These are phyloP conservation scores for Pilobolus umbonatus DNA, from an alignment of 192 early-diverging fungal genomes.

Conservation along the genomic window DNA sequence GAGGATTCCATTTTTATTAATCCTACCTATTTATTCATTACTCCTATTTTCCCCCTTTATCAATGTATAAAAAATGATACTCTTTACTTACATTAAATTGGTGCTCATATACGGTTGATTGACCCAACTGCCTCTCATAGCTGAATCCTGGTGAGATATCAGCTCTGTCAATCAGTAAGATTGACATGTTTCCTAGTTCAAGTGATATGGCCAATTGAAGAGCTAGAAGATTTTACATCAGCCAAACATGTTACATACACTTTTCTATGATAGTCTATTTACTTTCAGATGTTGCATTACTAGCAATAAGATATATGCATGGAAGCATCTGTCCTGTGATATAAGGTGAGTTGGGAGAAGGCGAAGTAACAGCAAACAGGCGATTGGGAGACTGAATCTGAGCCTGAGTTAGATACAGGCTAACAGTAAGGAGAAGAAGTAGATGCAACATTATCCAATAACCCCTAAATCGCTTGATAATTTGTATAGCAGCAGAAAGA, in stretches of 20 bases:
- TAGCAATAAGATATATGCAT: slow-evolving; percentile 19
- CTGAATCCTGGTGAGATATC: slow-evolving; percentile 14
- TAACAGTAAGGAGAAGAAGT: background rate
- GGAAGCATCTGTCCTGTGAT: slow-evolving; percentile 23
- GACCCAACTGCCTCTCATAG: background rate
- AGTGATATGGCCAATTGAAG: slow-evolving; percentile 8
- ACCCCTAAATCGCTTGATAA: background rate
- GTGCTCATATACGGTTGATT: slow-evolving; percentile 14
- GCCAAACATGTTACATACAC: background rate
- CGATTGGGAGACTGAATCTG: slow-evolving; percentile 10
- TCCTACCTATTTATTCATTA: too few relatives aligned
- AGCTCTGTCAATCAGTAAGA: slow-evolving; percentile 5
- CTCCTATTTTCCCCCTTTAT: too few relatives aligned
- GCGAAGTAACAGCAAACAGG: slow-evolving; percentile 14
- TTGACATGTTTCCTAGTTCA: background rate
- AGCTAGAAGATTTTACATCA: slow-evolving; percentile 1
- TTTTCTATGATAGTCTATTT: background rate
- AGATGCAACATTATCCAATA: slow-evolving; percentile 9
- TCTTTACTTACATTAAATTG: slow-evolving; percentile 12
- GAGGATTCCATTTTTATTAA: too few relatives aligned
- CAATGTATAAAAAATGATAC: background rate
- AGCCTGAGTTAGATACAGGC: background rate
- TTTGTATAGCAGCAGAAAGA: slow-evolving; percentile 6
- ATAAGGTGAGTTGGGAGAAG: slow-evolving; percentile 15
- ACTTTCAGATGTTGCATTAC: slow-evolving; percentile 12